Conservation (phyloP, 352 stramenopile species). For the Phytophthora nicotianae region DNA sequence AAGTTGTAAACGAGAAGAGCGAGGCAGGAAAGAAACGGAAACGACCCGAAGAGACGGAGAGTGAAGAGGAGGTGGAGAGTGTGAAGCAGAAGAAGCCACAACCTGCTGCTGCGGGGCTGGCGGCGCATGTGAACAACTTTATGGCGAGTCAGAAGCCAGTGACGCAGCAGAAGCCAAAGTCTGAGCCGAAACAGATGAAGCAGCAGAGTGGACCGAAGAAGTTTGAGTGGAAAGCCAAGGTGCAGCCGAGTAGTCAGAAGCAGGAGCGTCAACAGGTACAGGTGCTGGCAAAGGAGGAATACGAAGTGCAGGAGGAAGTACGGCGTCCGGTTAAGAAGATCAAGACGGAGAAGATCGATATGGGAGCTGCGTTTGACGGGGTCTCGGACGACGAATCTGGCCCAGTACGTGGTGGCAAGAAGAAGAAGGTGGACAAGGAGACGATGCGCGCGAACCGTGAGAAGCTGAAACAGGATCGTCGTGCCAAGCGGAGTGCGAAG, state of each 20-base stretch:
- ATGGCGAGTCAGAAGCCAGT: slow-evolving; percentile 32
- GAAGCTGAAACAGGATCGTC: slow-evolving; percentile 58
- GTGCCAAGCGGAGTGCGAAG: slow-evolving; percentile 61
- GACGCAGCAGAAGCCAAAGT: slow-evolving; percentile 9
- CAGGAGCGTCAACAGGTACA: slow-evolving; percentile 10
- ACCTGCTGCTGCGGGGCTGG: slow-evolving; percentile 27
- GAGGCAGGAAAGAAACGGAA: slow-evolving; percentile 37
- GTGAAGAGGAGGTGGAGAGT: slow-evolving; percentile 28
- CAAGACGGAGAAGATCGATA: slow-evolving; percentile 68
- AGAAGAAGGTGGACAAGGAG: slow-evolving; percentile 55
- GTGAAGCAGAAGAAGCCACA: slow-evolving; percentile 13
- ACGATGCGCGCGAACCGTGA: slow-evolving; percentile 61
- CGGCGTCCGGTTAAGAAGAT: slow-evolving; percentile 32
- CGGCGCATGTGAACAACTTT: slow-evolving; percentile 47
- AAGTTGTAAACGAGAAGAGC: slow-evolving; percentile 34
- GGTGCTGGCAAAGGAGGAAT: not conserved
- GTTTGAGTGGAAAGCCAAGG: slow-evolving; percentile 45
- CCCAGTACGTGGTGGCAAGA: slow-evolving; percentile 22
- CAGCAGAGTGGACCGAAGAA: slow-evolving; percentile 19
- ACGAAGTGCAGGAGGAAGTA: slow-evolving; percentile 11
- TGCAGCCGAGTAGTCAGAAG: not conserved
- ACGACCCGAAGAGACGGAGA: slow-evolving; percentile 35
- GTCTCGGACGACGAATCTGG: slow-evolving; percentile 49
- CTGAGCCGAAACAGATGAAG: slow-evolving; percentile 4
- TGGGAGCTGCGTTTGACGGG: slow-evolving; percentile 78